A percentile compares a stretch with the other conserved stretches of the same genome.
phyloP scores from a whole-genome alignment of 331 rosid species.

The Stylosanthes scabra region DNA sequence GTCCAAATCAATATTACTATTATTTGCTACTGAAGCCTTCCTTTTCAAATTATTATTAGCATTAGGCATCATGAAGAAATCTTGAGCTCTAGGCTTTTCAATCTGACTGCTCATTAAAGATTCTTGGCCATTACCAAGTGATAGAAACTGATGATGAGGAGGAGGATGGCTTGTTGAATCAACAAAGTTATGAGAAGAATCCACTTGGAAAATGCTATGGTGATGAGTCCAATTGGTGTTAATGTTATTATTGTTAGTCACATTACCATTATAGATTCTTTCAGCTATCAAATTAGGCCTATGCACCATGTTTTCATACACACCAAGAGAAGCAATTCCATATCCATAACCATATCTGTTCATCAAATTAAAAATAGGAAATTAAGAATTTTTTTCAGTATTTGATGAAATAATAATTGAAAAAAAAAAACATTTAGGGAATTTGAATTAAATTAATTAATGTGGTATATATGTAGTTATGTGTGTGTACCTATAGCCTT shows the following conservation, averaged over 20 bases:
- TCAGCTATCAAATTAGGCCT: constrained; percentile 39
- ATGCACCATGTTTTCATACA: constrained; percentile 48
- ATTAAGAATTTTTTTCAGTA: too few species aligned
- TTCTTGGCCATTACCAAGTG: constrained; percentile 45
- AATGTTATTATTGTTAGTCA: too few species aligned
- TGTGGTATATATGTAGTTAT: neutral
- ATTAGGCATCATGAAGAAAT: constrained; percentile 20
- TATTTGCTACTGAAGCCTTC: constrained; percentile 38
- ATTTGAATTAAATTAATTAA: neutral
- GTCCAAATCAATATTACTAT: constrained; percentile 51
- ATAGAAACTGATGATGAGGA: constrained; percentile 32
- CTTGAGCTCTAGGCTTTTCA: constrained; percentile 38
- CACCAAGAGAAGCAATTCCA: constrained; percentile 53
- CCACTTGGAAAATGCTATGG: constrained; percentile 27
- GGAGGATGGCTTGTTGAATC: constrained; percentile 39
- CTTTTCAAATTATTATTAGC: constrained; percentile 44
- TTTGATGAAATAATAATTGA: too few species aligned
- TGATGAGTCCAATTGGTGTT: too few species aligned
- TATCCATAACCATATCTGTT: constrained; percentile 57
- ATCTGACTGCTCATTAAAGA: constrained; percentile 25
- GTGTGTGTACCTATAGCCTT: constrained; percentile 53
- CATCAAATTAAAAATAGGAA: too few species aligned
- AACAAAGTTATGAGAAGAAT: constrained; percentile 37
- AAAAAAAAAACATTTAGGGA: neutral
- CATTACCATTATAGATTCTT: constrained; percentile 37